These are phyloP conservation scores for Botrytis hyacinthi DNA, from an alignment of 2,329 filamentous ascomycete genomes.

Conservation along the genomic window DNA sequence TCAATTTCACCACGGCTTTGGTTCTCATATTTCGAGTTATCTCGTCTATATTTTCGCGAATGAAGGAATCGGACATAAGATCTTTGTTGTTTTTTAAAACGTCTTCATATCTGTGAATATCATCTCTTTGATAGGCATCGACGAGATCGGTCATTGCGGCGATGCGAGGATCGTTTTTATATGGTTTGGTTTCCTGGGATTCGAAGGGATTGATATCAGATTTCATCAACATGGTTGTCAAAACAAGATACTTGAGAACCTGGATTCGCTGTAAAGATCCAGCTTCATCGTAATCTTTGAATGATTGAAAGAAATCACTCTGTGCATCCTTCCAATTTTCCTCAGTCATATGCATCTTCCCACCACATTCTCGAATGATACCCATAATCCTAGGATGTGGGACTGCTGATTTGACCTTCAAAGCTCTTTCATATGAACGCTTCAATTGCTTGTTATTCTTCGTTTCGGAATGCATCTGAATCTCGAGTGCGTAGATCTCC, in stretches of 20 bases:
- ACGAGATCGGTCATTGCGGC: conserved; percentile 97
- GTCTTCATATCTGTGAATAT: conserved; percentile 86
- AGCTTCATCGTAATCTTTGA: conserved; percentile 98
- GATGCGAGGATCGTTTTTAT: conserved; percentile 92
- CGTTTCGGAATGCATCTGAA: conserved; percentile 97
- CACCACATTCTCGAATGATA: conserved; percentile 96
- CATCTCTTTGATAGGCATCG: conserved; percentile 92
- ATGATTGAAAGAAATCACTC: conserved; percentile 97
- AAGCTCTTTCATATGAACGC: conserved; percentile 82
- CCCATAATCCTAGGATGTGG: conserved; percentile 99
- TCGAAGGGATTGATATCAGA: conserved; percentile 99
- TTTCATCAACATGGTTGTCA: conserved; percentile 98
- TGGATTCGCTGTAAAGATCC: conserved; percentile 95
- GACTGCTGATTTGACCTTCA: conserved; percentile 92
- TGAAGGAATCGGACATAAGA: conserved; percentile 87
- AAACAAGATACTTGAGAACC: conserved; percentile 92
- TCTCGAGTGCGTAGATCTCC: conserved; percentile 94
- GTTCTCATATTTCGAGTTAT: conserved; percentile 98
- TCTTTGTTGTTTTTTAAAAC: conserved; percentile 86
- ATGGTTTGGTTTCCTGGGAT: conserved; percentile 97
- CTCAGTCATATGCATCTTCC: conserved; percentile 99
- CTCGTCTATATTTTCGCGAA: conserved; percentile 98
- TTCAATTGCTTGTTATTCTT: conserved; percentile 98
- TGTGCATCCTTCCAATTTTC: conserved; percentile 99
- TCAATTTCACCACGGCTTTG: conserved; percentile 88